A percentile compares a stretch with the other conserved stretches of the same genome.
phyloP scores from a whole-genome alignment of 1,139 yeast species.

The Hyphopichia fennica region DNA sequence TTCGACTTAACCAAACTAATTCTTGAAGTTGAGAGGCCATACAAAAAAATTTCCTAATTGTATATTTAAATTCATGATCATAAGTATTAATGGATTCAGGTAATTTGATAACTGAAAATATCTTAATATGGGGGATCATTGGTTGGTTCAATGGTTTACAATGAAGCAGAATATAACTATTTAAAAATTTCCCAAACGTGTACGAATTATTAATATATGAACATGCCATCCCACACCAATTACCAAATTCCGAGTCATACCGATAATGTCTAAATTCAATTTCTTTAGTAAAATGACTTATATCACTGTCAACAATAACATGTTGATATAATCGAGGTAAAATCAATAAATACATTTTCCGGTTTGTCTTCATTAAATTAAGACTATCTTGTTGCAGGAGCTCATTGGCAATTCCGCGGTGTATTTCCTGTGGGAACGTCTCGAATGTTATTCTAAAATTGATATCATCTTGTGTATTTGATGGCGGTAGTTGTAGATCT shows the following conservation, averaged over 20 bases:
- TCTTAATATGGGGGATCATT: slow-evolving; percentile 13
- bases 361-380: slow-evolving; percentile 31
- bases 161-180: slow-evolving; percentile 10
- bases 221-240: slow-evolving; percentile 10
- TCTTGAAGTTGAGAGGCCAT: slow-evolving; percentile 20
- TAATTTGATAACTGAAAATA: slow-evolving; percentile 26
- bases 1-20: slow-evolving; percentile 35
- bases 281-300: slow-evolving; percentile 27
- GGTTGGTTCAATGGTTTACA: too few species aligned
- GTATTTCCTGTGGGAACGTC: slow-evolving; percentile 39
- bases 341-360: slow-evolving; percentile 27
- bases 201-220: slow-evolving; percentile 37
- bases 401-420: slow-evolving; percentile 27
- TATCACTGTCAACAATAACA: slow-evolving; percentile 39
- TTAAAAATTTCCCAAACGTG: slow-evolving; percentile 32
- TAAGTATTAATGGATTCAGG: slow-evolving; percentile 39
- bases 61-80: slow-evolving; percentile 23
- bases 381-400: slow-evolving; percentile 44
- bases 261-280: slow-evolving; percentile 11
- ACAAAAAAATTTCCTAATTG: slow-evolving; percentile 19
- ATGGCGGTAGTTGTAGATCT: background rate
- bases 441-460: slow-evolving; percentile 13
- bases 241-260: slow-evolving; percentile 5
- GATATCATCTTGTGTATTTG: too few species aligned
- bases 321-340: slow-evolving; percentile 36